Evolutionary conservation across 805 yeast species (phyloP), one percentile per base, ranked within the genome.

Genomic region (Candida mattraensis): DNA sequence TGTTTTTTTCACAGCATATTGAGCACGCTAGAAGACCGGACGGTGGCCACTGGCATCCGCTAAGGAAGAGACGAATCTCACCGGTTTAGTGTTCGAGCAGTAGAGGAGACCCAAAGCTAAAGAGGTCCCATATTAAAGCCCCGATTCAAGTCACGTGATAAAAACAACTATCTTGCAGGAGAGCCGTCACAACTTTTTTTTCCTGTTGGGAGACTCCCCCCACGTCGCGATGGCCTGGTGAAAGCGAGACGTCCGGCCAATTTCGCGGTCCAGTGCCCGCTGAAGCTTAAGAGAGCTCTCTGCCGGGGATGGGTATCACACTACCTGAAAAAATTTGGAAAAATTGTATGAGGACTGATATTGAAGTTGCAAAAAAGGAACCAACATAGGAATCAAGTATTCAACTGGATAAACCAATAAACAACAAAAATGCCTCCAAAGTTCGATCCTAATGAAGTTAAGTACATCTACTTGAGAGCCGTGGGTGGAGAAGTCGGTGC

Each of bases 401-500:
- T n/a, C n/a, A n/a, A n/a, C n/a, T n/a, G n/a, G n/a, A n/a, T n/a
- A n/a, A 18, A 9, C 30, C 24, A 22, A 39, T 21, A 33, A 28
- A 31, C 27, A 30, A 36, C 33, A 45, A 76, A 63, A 51, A 86
- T 87, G 96, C 95, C 96, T 77, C 96, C 96, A 78, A 87, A 93
- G 81, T 81, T 89, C 77, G 99, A 93, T 74, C 99, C 99, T 68
- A 76, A 59, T 79, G 99, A 93, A 86, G 96, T 93, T 70, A 89
- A 89, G 76, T 87, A 76, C 86, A 78, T 93, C 76, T 91, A 91
- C 87, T 78, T 93, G 75, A 87, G 99, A 85, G 97, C 99, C 75
- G 94, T 88, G 61, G 99, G 99, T 86, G 99, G 99, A 82, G 99
- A 93, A 81, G 94, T 93, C 65, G 99, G 98, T 79, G 96, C 97